Base-by-base conservation (phyloP, 2,329 filamentous ascomycete genomes). In the Fusarium armeniacum region DNA sequence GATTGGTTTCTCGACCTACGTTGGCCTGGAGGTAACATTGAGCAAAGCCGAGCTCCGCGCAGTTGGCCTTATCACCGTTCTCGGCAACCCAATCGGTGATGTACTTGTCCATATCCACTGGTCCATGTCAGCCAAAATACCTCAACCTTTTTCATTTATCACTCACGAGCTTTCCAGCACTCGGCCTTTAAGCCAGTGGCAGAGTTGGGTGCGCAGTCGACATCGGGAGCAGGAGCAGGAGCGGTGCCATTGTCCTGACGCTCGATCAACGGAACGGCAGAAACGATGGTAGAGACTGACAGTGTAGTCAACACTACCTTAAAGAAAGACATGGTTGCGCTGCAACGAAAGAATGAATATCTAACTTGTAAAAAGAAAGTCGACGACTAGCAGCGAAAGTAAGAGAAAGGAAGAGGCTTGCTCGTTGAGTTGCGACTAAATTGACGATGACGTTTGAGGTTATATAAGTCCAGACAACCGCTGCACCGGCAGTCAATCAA, bases 81-180 rank as follows among this genome's bases (percentile, higher is more conserved):
- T 58, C 54, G n/a, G 41, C 43, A 10, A 65, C 47, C 62, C 62
- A 65, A 22, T 65, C 54, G 2, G 9, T 65, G 47, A 65, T 65
- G n/a, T 65, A 65, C 36, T 65, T 65, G 9, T 65, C 43, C 62
- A 65, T 65, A 8, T 54, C 61, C 61, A 65, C 62, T 65, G 26
- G 3, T 1, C 5, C 6, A n/a, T 7, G 24, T 65, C 3, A 65
- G 24, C 13, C 26, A 28, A 6, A 10, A 2, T 5, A 7, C 13
- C 1, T 1, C 3, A 1, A 3, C 0, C 4, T 3, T 0, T 8
- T 3, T 4, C 4, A 10, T 2, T 6, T 35, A 20, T 16, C 15
- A 65, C 62, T 52, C 15, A 65, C 60, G 26, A 3, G 62, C 62
- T 18, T 65, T 61, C 61, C 62, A 65, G 36, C 62, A 65, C 22